Conservation (phyloP, 331 rosid species). For the Rosa hybrid region DNA sequence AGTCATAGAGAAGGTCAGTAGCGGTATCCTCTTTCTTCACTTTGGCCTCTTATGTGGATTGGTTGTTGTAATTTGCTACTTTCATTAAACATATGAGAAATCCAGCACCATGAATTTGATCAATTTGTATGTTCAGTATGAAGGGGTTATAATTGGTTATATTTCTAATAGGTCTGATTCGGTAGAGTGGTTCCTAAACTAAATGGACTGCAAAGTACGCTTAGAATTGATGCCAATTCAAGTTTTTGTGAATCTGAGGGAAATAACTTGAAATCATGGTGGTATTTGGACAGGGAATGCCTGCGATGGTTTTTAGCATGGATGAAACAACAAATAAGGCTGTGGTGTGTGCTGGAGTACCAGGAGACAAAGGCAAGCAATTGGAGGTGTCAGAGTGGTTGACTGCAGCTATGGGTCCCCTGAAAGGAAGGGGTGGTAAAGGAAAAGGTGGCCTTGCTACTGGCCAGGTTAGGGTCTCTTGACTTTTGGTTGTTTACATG, state of each 20-base stretch:
- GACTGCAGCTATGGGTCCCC: slow-evolving; percentile 70
- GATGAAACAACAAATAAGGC: slow-evolving; percentile 82
- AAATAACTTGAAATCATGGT: slow-evolving; percentile 12
- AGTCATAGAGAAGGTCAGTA: slow-evolving; percentile 71
- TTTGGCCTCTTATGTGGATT: not conserved
- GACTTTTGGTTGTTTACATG: not conserved
- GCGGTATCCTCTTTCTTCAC: slow-evolving; percentile 10
- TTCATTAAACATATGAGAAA: not conserved
- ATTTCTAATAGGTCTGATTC: not conserved
- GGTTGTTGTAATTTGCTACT: not conserved
- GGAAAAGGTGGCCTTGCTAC: slow-evolving; percentile 96
- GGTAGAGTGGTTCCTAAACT: not conserved
- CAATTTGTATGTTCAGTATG: not conserved
- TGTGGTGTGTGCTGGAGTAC: slow-evolving; percentile 96
- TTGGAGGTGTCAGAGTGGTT: slow-evolving; percentile 94
- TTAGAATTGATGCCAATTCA: not conserved
- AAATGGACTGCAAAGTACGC: not conserved
- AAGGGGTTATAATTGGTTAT: not conserved
- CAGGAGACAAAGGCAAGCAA: slow-evolving; percentile 50
- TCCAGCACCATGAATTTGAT: not conserved
- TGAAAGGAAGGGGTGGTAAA: slow-evolving; percentile 88
- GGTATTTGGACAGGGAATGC: slow-evolving; percentile 64
- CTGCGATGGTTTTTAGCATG: slow-evolving; percentile 90
- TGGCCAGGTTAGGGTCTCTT: slow-evolving; percentile 73
- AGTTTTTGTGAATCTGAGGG: not conserved